Percentiles rank a stretch among this genome's conserved stretches.
phyloP scores from a whole-genome alignment of 192 early-diverging fungal genomes.

The Backusella psychrophila region DNA sequence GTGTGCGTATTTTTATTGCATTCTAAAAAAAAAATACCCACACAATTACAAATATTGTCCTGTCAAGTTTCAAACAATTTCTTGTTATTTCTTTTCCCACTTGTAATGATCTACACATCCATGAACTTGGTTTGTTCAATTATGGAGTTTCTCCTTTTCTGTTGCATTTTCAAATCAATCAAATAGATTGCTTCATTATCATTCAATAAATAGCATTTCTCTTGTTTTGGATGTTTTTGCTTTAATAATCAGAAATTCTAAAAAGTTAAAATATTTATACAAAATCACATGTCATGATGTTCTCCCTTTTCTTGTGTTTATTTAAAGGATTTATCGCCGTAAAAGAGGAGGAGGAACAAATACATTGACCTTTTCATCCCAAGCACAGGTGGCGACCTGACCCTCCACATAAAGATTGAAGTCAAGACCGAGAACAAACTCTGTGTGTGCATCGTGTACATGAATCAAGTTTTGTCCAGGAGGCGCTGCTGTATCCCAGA shows the following conservation, averaged over 20 bases:
- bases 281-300: neutral
- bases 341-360: conserved; percentile 42
- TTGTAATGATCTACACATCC: neutral
- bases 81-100: neutral
- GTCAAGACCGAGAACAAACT: conserved; percentile 97
- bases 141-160: neutral
- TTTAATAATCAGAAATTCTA: neutral
- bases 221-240: neutral
- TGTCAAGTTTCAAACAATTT: neutral
- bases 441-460: conserved; percentile 85
- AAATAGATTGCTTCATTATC: neutral
- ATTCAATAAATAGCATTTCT: neutral
- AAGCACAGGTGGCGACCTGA: conserved; percentile 88
- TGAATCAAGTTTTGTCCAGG: conserved; percentile 43
- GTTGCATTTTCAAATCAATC: neutral
- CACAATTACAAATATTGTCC: neutral
- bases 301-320: neutral
- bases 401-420: conserved; percentile 88
- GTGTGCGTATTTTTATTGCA: neutral
- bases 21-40: neutral
- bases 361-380: conserved; percentile 89
- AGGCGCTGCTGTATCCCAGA: conserved; percentile 79
- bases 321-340: conserved; percentile 19
- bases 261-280: neutral
- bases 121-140: neutral